phyloP scores from a whole-genome alignment of 441 rosid genomes.

The Populus hybrid region DNA sequence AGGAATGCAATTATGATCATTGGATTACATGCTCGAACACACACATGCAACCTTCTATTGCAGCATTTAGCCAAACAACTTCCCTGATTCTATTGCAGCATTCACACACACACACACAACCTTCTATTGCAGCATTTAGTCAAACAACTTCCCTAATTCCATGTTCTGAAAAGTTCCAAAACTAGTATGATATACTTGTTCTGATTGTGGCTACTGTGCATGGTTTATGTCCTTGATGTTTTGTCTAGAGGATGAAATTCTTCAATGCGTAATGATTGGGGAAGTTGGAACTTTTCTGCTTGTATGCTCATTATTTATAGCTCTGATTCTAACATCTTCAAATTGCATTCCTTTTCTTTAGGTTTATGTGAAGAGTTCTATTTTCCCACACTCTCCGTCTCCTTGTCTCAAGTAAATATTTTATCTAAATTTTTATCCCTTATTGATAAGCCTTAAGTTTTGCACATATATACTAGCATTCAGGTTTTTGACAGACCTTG shows the following conservation, averaged over 20 bases:
- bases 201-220: neutral
- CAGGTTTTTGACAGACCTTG: neutral
- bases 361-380: constrained; percentile 80
- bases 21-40: neutral
- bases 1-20: neutral
- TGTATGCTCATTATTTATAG: neutral
- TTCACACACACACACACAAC: neutral
- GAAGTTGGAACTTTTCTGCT: neutral
- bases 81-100: neutral
- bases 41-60: neutral
- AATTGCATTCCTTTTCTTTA: constrained; percentile 24
- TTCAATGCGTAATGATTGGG: neutral
- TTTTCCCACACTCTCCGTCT: constrained; percentile 81
- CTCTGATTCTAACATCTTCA: constrained; percentile 3
- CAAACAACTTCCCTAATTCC: neutral
- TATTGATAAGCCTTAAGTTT: neutral
- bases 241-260: neutral
- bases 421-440: neutral
- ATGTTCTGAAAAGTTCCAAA: neutral
- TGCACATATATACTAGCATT: neutral
- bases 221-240: neutral
- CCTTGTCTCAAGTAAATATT: constrained; percentile 66
- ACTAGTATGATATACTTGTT: neutral
- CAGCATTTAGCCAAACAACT: neutral
- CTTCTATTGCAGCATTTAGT: neutral